phyloP scores from a whole-genome alignment of 805 yeast genomes.

The Ogataea ramenticola region DNA sequence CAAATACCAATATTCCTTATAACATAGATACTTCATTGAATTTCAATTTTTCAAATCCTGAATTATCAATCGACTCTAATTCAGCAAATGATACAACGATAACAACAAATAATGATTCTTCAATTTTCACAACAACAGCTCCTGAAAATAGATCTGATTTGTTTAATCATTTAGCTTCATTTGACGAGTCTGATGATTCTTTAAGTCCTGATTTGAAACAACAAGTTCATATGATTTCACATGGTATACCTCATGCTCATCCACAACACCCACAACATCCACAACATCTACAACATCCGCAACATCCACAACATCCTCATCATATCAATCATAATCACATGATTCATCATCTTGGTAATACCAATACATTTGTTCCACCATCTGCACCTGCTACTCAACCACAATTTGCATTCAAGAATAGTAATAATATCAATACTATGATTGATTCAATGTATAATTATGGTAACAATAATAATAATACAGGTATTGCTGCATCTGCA shows the following conservation, averaged over 20 bases:
- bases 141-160: neutral
- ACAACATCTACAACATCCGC: no score
- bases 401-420: neutral
- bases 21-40: no score
- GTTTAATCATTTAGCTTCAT: conserved; percentile 1
- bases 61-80: conserved; percentile 2
- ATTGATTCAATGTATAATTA: no score
- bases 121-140: conserved; percentile 1
- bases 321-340: neutral
- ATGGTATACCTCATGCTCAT: no score
- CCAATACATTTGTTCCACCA: neutral
- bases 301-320: neutral
- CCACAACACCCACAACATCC: no score
- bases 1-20: no score
- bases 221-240: no score
- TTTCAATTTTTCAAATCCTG: no score
- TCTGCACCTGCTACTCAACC: conserved; percentile 17
- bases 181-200: conserved; percentile 3
- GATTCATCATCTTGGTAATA: neutral
- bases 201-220: conserved; percentile 1
- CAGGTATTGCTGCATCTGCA: conserved; percentile 6
- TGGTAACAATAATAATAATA: neutral
- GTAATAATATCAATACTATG: no score
- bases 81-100: conserved; percentile 1
- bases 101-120: conserved; percentile 1